Conservation (phyloP, 129 eudicot genomes). For the Flaveria ramosissima region DNA sequence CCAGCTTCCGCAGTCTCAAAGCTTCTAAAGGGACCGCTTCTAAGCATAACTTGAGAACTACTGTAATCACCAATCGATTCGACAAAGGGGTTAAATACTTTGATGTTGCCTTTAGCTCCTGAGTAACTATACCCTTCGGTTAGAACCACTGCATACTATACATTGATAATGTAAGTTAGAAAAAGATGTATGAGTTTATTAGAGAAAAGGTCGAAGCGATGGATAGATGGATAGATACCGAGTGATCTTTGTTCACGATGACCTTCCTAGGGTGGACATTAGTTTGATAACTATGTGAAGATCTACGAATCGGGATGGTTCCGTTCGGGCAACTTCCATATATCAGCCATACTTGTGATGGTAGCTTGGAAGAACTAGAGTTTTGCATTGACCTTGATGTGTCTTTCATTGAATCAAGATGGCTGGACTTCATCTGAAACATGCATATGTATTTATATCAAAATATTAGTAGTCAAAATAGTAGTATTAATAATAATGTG, state of each 20-base stretch:
- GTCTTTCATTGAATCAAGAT: constrained; percentile 3
- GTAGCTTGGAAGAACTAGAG: constrained; percentile 9
- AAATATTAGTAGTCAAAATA: too few species aligned
- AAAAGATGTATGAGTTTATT: not conserved
- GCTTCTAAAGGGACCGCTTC: constrained; percentile 39
- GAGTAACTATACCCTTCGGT: constrained; percentile 53
- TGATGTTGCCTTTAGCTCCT: constrained; percentile 62
- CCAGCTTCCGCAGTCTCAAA: constrained; percentile 55
- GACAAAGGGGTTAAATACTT: constrained; percentile 52
- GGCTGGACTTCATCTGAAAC: constrained; percentile 34
- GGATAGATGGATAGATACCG: constrained; percentile 7
- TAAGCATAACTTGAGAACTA: constrained; percentile 54
- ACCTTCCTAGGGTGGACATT: constrained; percentile 4
- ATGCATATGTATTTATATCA: not conserved
- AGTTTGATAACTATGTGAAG: constrained; percentile 8
- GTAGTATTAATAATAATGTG: too few species aligned
- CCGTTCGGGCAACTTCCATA: constrained; percentile 43
- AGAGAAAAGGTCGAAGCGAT: not conserved
- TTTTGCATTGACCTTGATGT: not conserved
- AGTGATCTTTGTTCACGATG: constrained; percentile 23
- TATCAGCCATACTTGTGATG: constrained; percentile 32
- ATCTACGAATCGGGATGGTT: constrained; percentile 40
- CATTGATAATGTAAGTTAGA: not conserved
- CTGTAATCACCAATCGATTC: constrained; percentile 53
- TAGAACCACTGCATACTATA: constrained; percentile 39